phyloP scores from a whole-genome alignment of 108 stramenopile genomes.

The Bacterosira constricta region DNA sequence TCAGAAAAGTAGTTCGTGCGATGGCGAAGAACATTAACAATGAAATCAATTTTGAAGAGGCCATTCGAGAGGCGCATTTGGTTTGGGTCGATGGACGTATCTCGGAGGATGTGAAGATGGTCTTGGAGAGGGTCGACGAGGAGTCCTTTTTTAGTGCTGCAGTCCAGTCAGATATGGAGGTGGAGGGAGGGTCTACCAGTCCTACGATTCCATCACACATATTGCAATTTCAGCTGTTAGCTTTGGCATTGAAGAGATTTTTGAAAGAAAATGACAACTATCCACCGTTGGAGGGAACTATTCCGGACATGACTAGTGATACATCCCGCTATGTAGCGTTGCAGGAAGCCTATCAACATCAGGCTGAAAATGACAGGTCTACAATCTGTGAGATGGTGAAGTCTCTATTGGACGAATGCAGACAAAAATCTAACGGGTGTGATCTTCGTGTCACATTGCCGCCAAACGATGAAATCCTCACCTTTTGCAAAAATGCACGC shows the following conservation, averaged over 20 bases:
- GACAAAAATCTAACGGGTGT: slow-evolving; percentile 15
- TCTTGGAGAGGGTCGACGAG: slow-evolving; percentile 45
- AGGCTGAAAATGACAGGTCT: slow-evolving; percentile 68
- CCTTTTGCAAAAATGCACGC: slow-evolving; percentile 80
- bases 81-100: slow-evolving; percentile 76
- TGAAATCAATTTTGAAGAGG: slow-evolving; percentile 91
- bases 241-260: slow-evolving; percentile 60
- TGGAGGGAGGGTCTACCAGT: slow-evolving; percentile 6
- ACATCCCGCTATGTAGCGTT: slow-evolving; percentile 81
- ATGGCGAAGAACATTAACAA: slow-evolving; percentile 63
- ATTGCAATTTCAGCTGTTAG: slow-evolving; percentile 47
- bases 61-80: slow-evolving; percentile 74
- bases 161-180: slow-evolving; percentile 11
- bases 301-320: slow-evolving; percentile 95
- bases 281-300: slow-evolving; percentile 85
- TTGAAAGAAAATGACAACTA: slow-evolving; percentile 47
- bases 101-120: slow-evolving; percentile 46
- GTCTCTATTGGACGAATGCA: slow-evolving; percentile 33
- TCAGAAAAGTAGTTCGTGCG: slow-evolving; percentile 55
- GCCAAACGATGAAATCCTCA: slow-evolving; percentile 58
- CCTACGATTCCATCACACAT: neutral
- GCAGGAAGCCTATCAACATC: slow-evolving; percentile 75
- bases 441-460: slow-evolving; percentile 28
- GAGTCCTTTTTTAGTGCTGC: slow-evolving; percentile 19
- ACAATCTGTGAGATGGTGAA: slow-evolving; percentile 28